A percentile compares a stretch with the other conserved stretches of the same genome.
phyloP scores from a whole-genome alignment of 23 red algal genomes.

The Agarophyton chilense region DNA sequence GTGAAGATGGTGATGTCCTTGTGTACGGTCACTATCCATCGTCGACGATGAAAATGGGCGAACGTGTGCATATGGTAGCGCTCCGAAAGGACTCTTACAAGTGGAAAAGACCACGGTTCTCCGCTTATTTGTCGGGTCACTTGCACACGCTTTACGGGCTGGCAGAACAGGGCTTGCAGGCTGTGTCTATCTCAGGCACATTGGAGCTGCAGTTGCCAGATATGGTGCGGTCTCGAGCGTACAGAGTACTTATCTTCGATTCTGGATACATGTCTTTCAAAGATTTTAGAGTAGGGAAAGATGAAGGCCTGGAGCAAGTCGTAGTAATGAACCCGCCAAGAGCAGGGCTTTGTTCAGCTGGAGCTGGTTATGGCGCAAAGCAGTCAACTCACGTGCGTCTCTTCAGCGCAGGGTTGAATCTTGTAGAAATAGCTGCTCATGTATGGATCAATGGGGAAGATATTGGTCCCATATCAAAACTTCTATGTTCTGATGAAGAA shows the following conservation, averaged over 20 bases:
- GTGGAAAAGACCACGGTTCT: constrained; percentile 9
- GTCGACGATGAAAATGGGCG: constrained; percentile 9
- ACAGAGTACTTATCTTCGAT: constrained; percentile 53
- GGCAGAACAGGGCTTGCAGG: constrained; percentile 33
- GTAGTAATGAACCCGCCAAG: constrained; percentile 56
- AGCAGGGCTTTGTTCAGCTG: constrained; percentile 59
- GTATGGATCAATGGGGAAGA: constrained; percentile 4
- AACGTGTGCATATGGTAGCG: constrained; percentile 5
- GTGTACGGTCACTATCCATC: constrained; percentile 51
- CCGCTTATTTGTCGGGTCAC: constrained; percentile 59
- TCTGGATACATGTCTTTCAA: constrained; percentile 40
- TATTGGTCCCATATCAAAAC: neutral
- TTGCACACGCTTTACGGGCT: constrained; percentile 57
- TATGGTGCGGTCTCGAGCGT: constrained; percentile 35
- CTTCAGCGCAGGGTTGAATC: constrained; percentile 16
- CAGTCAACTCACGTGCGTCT: constrained; percentile 39
- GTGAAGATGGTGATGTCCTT: neutral
- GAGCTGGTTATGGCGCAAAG: constrained; percentile 34
- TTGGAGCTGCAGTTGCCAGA: constrained; percentile 65
- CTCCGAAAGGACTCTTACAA: neutral
- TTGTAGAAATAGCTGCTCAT: neutral
- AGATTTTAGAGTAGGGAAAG: constrained; percentile 15
- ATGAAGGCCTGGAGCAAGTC: constrained; percentile 5
- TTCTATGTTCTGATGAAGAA: constrained; percentile 1
- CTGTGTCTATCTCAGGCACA: constrained; percentile 31